Base-by-base conservation (phyloP, 1,284 basidiomycete genomes). In the Leccinum griseonigrum region DNA sequence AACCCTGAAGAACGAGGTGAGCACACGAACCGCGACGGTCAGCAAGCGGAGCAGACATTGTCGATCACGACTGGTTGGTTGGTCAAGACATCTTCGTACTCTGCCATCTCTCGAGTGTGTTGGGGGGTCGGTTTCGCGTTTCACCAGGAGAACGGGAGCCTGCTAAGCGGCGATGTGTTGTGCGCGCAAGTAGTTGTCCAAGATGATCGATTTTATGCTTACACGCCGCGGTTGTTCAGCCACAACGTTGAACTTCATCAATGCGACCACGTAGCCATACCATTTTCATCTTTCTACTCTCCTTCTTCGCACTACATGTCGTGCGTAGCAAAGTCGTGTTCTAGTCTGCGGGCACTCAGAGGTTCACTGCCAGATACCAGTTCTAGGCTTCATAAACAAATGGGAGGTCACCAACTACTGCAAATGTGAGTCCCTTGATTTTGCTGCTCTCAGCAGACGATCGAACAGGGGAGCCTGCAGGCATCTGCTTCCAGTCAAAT, bases 11-110 rank as follows among this genome's bases (percentile, higher is more conserved):
- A 65, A 38, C 58, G 62, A 62, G 64, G 62, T 68, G 62, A 69
- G 67, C 66, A 64, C 61, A 66, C 57, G 57, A 57, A 60, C 43
- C 56, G 64, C 51, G 60, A 67, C 59, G 65, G 65, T 53, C 58
- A 60, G 66, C 60, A 57, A 63, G 68, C 63, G 64, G 64, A 59
- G 77, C 88, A 68, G 64, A 96, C 95, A 81, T 98, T 97, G 82
- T 98, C 95, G 70, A 98, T 97, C 67, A 98, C 95, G 65, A 98
- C 91, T 3, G 92, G 92, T 75, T 95, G 92, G 78, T 95, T 95
- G 58, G 92, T 94, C 73, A 95, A 85, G 69, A 95, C 93, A 74
- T 94, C 92, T 74, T 94, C 91, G 74, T 87, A 93, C 79, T 93
- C 91, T 63, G 86, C 83, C 91, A 92, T 91, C 66, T 64, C 58